Percentiles rank a stretch among this genome's conserved stretches.
Evolutionary conservation across 2,329 filamentous ascomycete genomes (phyloP).

Genomic region (Aspergillus persii): DNA sequence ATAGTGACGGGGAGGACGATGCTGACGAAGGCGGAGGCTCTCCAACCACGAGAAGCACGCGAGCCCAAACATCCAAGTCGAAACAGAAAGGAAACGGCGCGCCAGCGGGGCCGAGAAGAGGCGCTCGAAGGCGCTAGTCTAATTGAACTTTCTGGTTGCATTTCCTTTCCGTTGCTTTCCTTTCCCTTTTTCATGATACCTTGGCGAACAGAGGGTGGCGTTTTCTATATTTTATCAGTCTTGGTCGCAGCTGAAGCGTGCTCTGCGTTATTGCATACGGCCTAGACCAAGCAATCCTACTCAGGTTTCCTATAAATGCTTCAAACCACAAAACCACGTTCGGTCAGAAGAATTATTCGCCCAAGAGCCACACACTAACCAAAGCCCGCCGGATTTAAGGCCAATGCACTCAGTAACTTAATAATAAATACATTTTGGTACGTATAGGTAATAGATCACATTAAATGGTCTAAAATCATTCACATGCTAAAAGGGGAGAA

Average conservation of each 20-base stretch:
- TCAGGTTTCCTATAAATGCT: not conserved
- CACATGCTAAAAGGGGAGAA: slow-evolving; percentile 33
- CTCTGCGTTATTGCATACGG: not conserved
- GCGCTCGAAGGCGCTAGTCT: slow-evolving; percentile 32
- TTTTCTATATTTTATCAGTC: slow-evolving; percentile 6
- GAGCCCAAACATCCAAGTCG: slow-evolving; percentile 34
- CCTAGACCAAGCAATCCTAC: not conserved
- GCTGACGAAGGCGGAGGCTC: slow-evolving; percentile 38
- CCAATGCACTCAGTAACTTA: slow-evolving; percentile 19
- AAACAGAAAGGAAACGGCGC: slow-evolving; percentile 39
- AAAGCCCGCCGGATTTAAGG: not conserved
- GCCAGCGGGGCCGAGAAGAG: slow-evolving; percentile 37
- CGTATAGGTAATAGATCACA: slow-evolving; percentile 35
- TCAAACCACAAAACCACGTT: too few species aligned
- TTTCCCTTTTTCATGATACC: slow-evolving; percentile 26
- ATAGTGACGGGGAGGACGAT: slow-evolving; percentile 39
- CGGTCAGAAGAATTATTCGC: too few species aligned
- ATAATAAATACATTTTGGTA: slow-evolving; percentile 35
- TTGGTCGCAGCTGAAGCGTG: not conserved
- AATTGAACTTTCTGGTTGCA: not conserved
- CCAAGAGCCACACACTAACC: not conserved
- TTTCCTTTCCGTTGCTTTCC: slow-evolving; percentile 5
- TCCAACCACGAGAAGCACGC: slow-evolving; percentile 33
- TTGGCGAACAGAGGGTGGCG: slow-evolving; percentile 17
- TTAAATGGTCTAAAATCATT: slow-evolving; percentile 38